phyloP scores from a whole-genome alignment of 371 early-diverging fungal genomes.

The Apophysomyces ossiformis region DNA sequence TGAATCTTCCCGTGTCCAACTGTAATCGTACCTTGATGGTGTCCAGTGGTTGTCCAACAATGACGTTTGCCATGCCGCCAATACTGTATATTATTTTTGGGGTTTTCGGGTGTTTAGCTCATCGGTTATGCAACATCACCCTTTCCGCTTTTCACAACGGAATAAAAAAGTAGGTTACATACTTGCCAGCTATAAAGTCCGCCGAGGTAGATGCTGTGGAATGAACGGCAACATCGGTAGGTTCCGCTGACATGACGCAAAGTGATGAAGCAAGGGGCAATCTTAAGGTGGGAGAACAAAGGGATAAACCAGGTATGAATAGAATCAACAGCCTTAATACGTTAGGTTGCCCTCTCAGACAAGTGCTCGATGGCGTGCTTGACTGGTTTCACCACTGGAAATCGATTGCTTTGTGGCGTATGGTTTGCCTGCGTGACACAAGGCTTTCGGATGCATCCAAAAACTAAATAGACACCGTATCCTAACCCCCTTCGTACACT shows the following conservation, averaged over 20 bases:
- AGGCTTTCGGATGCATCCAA: too few species aligned
- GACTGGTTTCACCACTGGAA: too few species aligned
- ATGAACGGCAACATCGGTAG: slow-evolving; percentile 13
- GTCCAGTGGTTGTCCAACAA: slow-evolving; percentile 66
- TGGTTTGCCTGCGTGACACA: too few species aligned
- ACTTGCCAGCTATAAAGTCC: slow-evolving; percentile 58
- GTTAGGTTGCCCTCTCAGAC: background rate
- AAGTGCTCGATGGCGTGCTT: slow-evolving; percentile 4
- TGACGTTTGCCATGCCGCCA: slow-evolving; percentile 54
- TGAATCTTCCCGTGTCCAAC: slow-evolving; percentile 59
- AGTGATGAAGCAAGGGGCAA: background rate
- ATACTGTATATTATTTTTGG: slow-evolving; percentile 23
- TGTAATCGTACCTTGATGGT: slow-evolving; percentile 80
- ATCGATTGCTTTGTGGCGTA: too few species aligned
- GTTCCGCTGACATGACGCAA: slow-evolving; percentile 12
- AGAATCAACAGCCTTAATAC: too few species aligned
- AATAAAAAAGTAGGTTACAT: slow-evolving; percentile 13
- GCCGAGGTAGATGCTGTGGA: slow-evolving; percentile 35
- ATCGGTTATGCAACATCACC: background rate
- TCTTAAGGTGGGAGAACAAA: background rate
- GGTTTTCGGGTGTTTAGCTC: background rate
- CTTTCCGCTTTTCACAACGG: too few species aligned
- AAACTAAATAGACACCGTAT: too few species aligned
- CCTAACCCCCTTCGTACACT: too few species aligned
- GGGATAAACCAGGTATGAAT: background rate